Conservation (phyloP, 495 filamentous ascomycete species). For the Penicillium angulare region DNA sequence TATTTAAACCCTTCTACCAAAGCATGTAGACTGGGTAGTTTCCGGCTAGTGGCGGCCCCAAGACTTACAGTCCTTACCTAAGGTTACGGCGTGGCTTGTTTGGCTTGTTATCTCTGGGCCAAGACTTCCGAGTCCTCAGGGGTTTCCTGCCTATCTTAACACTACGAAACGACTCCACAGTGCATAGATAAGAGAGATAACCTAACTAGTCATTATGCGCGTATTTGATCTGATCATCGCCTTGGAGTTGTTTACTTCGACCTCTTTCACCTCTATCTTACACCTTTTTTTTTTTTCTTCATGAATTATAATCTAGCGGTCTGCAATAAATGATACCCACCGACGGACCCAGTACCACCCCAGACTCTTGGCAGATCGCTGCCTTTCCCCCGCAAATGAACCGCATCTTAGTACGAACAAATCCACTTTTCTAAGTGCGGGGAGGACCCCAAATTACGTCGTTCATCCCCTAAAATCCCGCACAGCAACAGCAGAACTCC, state of each 20-base stretch:
- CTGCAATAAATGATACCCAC: not conserved
- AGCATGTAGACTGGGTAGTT: no score
- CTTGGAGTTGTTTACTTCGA: not conserved
- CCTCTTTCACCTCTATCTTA: no score
- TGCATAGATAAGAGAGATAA: not conserved
- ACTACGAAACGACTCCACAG: not conserved
- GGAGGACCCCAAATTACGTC: not conserved
- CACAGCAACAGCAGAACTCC: not conserved
- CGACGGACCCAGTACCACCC: not conserved
- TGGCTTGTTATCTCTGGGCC: not conserved
- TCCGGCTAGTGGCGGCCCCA: no score
- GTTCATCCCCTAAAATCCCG: not conserved
- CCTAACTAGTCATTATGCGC: not conserved
- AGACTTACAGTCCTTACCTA: no score
- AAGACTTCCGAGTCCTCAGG: not conserved
- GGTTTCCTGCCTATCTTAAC: not conserved
- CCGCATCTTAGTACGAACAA: not conserved
- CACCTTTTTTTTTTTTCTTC: not conserved
- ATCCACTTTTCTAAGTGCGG: conserved; percentile 1
- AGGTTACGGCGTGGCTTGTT: no score
- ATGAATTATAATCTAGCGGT: not conserved
- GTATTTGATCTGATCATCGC: not conserved
- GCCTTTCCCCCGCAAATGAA: conserved; percentile 2
- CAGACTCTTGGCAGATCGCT: not conserved
- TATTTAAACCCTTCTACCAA: not conserved